Evolutionary conservation across 805 yeast species (phyloP).

Genomic region (Schwanniomyces sp.): DNA sequence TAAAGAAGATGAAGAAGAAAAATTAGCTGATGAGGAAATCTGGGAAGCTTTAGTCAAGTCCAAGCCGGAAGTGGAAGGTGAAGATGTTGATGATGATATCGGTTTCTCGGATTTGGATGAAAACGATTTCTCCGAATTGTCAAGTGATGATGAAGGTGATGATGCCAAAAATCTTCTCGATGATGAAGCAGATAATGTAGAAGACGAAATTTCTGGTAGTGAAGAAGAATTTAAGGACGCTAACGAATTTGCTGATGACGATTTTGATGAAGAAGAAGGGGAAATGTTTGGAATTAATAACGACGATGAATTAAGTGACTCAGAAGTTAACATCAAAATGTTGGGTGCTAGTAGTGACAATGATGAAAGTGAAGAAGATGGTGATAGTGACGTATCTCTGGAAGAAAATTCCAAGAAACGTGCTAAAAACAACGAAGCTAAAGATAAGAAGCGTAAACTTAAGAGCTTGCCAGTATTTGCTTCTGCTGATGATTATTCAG

Average conservation of each 20-base stretch:
- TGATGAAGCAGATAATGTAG: constrained; percentile 26
- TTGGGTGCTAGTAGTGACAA: constrained; percentile 25
- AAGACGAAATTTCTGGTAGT: constrained; percentile 9
- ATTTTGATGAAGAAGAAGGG: constrained; percentile 21
- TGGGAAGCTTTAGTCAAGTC: constrained; percentile 80
- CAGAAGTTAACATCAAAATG: constrained; percentile 13
- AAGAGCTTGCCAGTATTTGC: constrained; percentile 82
- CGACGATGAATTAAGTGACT: constrained; percentile 15
- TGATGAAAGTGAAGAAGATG: constrained; percentile 13
- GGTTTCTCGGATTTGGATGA: constrained; percentile 46
- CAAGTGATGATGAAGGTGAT: constrained; percentile 27
- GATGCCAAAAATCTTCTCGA: constrained; percentile 11
- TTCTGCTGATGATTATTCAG: constrained; percentile 81
- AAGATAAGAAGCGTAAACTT: constrained; percentile 53
- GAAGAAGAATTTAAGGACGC: constrained; percentile 15
- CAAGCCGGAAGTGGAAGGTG: constrained; percentile 67
- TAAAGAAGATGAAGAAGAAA: constrained; percentile 37
- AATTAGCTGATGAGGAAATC: constrained; percentile 66
- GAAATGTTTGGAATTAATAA: constrained; percentile 17
- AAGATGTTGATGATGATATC: constrained; percentile 28
- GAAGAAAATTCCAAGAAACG: constrained; percentile 30
- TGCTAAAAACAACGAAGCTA: constrained; percentile 23
- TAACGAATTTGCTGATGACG: constrained; percentile 4
- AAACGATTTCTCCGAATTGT: constrained; percentile 38
- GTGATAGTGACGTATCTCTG: constrained; percentile 8